Base-by-base conservation (phyloP, 208 protist genomes). In the Blastocrithidia nonstop region DNA sequence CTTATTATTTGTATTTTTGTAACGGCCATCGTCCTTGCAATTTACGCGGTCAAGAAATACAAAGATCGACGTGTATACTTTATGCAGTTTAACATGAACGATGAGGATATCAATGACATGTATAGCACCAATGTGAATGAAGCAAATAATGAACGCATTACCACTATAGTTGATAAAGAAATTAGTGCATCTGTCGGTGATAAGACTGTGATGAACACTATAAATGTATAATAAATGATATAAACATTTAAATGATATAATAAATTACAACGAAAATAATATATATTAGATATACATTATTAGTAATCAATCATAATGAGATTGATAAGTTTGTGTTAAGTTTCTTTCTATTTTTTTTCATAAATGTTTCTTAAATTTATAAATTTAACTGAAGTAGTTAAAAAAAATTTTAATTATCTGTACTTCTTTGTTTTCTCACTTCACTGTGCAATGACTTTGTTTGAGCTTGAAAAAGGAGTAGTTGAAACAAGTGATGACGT, bases 21-120 rank as follows among this genome's bases (percentile, higher is more conserved):
- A n/a, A n/a, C n/a, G n/a, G n/a, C n/a, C n/a, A n/a, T n/a, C n/a
- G n/a, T n/a, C n/a, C n/a, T n/a, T n/a, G n/a, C n/a, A n/a, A n/a
- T 67, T 4, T 80, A 71, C 38, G 66, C 61, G 26, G 58, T 72
- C 20, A 23, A 68, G 15, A 80, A 75, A 47, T 90, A 84, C 50
- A 59, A 59, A 24, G 73, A 84, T 54, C 60, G 66, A 4, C 76
- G 73, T 8, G 61, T 85, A 41, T 78, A 87, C 56, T 80, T 86
- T 39, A 49, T 63, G 28, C 71, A 83, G 47, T 85, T 91, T 52
- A 72, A 66, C 8, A 49, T 76, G 20, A 71, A 77, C 23, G 76
- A 83, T 7, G 68, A 60, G 8, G 75, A 85, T 13, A 59, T 91
- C 22, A 77, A 84, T 32, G 80, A 89, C 57, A 81, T 89, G 74